These are phyloP conservation scores for Flaveria linearis DNA, from an alignment of 129 eudicot genomes.

Conservation along the genomic window DNA sequence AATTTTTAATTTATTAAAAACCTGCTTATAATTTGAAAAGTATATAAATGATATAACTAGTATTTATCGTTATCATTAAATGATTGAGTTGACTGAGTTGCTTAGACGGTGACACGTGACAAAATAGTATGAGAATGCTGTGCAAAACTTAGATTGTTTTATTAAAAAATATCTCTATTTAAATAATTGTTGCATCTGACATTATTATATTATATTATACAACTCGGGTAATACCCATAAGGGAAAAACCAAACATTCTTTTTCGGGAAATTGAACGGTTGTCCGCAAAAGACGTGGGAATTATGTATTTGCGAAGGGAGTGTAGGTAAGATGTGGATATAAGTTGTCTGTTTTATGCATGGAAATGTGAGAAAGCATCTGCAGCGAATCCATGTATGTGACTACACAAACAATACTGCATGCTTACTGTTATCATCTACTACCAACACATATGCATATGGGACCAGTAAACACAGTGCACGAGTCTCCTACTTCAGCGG, in stretches of 20 bases:
- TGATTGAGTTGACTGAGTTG: no score
- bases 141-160: no score
- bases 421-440: slow-evolving; percentile 13
- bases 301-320: slow-evolving; percentile 18
- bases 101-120: no score
- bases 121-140: no score
- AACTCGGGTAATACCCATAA: neutral
- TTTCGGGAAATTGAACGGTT: slow-evolving; percentile 20
- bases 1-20: no score
- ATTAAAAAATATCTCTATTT: no score
- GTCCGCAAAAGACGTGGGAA: slow-evolving; percentile 37
- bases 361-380: slow-evolving; percentile 4
- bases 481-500: no score
- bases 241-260: neutral
- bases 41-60: no score
- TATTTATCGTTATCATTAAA: no score
- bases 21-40: no score
- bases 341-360: neutral
- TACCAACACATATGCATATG: neutral
- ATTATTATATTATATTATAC: neutral
- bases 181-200: neutral
- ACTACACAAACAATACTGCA: slow-evolving; percentile 27
- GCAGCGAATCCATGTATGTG: slow-evolving; percentile 26
- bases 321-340: neutral
- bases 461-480: no score